Evolutionary conservation across 2,329 filamentous ascomycete species (phyloP), one percentile per base, ranked within the genome.

Genomic region (Thelonectria rubi): DNA sequence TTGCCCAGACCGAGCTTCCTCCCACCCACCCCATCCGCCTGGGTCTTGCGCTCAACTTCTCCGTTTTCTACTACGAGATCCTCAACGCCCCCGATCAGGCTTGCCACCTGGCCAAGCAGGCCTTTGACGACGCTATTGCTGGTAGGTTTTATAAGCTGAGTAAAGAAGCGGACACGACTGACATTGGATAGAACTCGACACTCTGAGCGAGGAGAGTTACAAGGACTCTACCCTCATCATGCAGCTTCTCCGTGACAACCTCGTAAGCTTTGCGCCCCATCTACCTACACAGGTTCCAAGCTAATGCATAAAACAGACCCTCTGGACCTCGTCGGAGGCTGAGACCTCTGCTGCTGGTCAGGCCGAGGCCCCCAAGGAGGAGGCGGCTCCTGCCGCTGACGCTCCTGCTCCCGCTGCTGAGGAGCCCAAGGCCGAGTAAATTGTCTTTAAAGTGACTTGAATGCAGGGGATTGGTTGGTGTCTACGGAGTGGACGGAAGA

Each of bases 41-140:
- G 70, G 94, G 94, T 80, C 91, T 98, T 76, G 94, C 94, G 72
- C 90, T 98, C 72, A 98, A 97, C 91, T 97, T 98, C 89, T 97
- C 94, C 69, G 94, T 97, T 76, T 98, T 97, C 88, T 98, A 98
- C 90, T 99, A 99, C 81, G 95, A 99, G 89, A 99, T 98, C 79
- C 87, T 98, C 76, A 99, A 98, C 87, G 93, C 94, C 45, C 94
- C 94, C 68, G 95, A 98, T 80, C 94, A 96, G 84, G 94, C 94
- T 77, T 98, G 94, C 89, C 94, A 98, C 80, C 89, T 98, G 71
- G 94, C 94, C 82, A 98, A 98, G 89, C 94, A 98, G 86, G 94
- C 95, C 52, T 98, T 98, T 77, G 94, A 98, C 79, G 94, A 97
- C 80, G 94, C 94, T 76, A 97, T 98, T 79, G 94, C 94, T 76